Conservation (phyloP, 2,329 filamentous ascomycete species). For the Drechslerella stenobrocha region DNA sequence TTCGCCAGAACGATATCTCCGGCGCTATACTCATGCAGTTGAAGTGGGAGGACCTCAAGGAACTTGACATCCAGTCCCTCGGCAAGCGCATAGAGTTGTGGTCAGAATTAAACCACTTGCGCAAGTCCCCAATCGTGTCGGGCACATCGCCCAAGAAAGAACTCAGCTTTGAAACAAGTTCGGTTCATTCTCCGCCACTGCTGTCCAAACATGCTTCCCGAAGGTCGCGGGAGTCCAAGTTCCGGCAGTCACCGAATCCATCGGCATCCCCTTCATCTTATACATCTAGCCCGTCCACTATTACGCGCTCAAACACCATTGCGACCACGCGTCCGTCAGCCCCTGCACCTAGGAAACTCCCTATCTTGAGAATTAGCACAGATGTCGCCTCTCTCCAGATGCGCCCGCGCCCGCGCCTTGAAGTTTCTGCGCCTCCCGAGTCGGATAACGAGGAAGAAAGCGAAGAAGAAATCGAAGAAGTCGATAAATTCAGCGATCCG, state of each 20-base stretch:
- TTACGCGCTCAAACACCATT: slow-evolving; percentile 44
- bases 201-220: slow-evolving; percentile 43
- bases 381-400: slow-evolving; percentile 39
- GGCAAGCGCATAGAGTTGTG: slow-evolving; percentile 78
- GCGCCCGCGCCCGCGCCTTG: slow-evolving; percentile 16
- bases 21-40: slow-evolving; percentile 85
- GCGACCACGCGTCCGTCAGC: slow-evolving; percentile 36
- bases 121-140: slow-evolving; percentile 54
- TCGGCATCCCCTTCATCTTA: slow-evolving; percentile 35
- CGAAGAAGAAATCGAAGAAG: slow-evolving; percentile 40
- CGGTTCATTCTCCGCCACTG: slow-evolving; percentile 43
- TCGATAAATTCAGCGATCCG: slow-evolving; percentile 43
- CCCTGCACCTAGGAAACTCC: slow-evolving; percentile 30
- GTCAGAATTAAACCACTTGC: slow-evolving; percentile 74
- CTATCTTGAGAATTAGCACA: slow-evolving; percentile 41
- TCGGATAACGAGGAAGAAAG: slow-evolving; percentile 32
- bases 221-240: slow-evolving; percentile 47
- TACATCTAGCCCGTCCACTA: slow-evolving; percentile 36
- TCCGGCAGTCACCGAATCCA: slow-evolving; percentile 40
- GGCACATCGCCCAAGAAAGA: slow-evolving; percentile 44
- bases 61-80: slow-evolving; percentile 78
- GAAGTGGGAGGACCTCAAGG: slow-evolving; percentile 83
- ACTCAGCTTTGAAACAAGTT: slow-evolving; percentile 39
- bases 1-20: slow-evolving; percentile 88
- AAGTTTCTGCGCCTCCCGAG: slow-evolving; percentile 29